Base-by-base conservation (phyloP, 176 grass and related monocot species). In the Leersia perrieri region DNA sequence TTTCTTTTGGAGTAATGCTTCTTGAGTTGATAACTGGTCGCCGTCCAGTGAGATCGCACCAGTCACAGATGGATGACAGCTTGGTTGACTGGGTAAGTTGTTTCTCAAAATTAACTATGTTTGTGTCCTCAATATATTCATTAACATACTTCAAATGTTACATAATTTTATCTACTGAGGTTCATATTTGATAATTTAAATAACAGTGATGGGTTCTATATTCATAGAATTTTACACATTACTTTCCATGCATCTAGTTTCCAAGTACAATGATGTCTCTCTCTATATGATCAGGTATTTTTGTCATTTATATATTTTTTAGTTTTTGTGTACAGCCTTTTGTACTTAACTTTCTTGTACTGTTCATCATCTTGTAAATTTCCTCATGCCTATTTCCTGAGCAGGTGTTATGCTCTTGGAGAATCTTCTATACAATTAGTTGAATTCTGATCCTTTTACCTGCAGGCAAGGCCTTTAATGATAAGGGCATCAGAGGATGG, bases 1-100 rank as follows among this genome's bases (percentile, higher is more conserved):
- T 99, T 60, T 99, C 96, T 62, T 99, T 88, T 23, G 96, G 96
- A 63, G 87, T 95, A 73, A 93, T 95, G 96, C 88, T 99, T 91
- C 88, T 99, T 60, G 96, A 95, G 87, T 79, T 99, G 77, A 99
- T 99, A 86, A 99, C 90, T 27, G 96, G 96, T 9, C 83, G 90
- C 9, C 92, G 90, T 11, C 96, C 96, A 72, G 88, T 99, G 74
- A 94, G 88, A 81, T 72, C 96, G 58, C 84, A 60, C 76, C 86
- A 99, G 45, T 60, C 58, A 1, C 91, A 77, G 75, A 92, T 94
- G 88, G 96, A 99, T 79, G 92, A 99, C 68, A 95, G 89, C 60
- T 70, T 99, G 73, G 92, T 99, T 67, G 96, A 99, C 39, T 99
- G 96, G 97, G 97, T 99, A 86, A 93, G 77, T 76, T 73, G 62